Evolutionary conservation across 192 early-diverging fungal species (phyloP).

Genomic region (Backusella circina): DNA sequence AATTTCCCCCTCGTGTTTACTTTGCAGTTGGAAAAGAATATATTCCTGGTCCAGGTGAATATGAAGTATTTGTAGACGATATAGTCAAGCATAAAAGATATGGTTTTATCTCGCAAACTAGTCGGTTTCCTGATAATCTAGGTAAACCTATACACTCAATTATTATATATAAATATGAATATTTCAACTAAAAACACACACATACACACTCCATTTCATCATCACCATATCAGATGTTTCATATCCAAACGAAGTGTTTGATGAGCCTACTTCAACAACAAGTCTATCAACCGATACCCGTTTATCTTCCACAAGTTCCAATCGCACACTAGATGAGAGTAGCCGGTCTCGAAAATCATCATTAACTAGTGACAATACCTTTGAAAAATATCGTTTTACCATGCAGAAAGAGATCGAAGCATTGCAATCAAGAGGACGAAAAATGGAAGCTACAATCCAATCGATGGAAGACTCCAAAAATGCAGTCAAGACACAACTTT

Average conservation of each 20-base stretch:
- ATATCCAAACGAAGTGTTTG: not conserved
- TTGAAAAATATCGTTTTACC: conserved; percentile 16
- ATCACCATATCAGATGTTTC: not conserved
- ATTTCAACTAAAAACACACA: not conserved
- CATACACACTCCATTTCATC: not conserved
- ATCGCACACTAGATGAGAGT: conserved; percentile 1
- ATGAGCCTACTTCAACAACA: not conserved
- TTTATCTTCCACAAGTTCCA: conserved; percentile 6
- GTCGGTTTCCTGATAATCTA: conserved; percentile 12
- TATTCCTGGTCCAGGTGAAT: conserved; percentile 27
- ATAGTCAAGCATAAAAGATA: not conserved
- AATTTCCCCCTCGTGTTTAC: not conserved
- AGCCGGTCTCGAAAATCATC: not conserved
- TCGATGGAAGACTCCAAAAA: conserved; percentile 6
- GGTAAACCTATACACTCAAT: not conserved
- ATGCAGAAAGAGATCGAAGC: conserved; percentile 25
- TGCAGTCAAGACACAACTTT: not conserved
- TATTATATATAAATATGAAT: not conserved
- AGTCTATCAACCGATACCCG: conserved; percentile 11
- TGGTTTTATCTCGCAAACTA: conserved; percentile 1
- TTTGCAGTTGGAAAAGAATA: conserved; percentile 18
- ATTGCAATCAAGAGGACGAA: conserved; percentile 15
- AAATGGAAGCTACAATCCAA: conserved; percentile 14
- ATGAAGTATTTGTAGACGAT: conserved; percentile 14
- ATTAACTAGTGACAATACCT: not conserved